A percentile compares a stretch with the other conserved stretches of the same genome.
phyloP scores from a whole-genome alignment of 495 filamentous ascomycete species.

The Rhizodiscina lignyota region DNA sequence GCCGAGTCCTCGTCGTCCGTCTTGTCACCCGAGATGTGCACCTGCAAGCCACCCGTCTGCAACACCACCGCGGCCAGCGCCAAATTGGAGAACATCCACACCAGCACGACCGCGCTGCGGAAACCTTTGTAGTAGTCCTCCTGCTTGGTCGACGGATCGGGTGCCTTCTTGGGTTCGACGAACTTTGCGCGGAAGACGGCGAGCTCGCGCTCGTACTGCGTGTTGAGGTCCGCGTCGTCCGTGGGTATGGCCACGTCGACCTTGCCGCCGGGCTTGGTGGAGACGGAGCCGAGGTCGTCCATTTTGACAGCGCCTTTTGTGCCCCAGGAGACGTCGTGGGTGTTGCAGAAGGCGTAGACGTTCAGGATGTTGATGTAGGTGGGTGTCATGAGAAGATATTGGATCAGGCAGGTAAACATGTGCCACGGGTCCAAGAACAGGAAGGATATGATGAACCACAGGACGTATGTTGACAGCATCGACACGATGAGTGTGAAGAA shows the following conservation, averaged over 20 bases:
- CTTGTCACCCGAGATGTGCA: slow-evolving; percentile 28
- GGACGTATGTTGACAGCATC: slow-evolving; percentile 76
- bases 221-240: slow-evolving; percentile 74
- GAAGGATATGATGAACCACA: slow-evolving; percentile 84
- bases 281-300: slow-evolving; percentile 65
- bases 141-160: slow-evolving; percentile 59
- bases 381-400: slow-evolving; percentile 90
- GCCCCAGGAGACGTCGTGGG: slow-evolving; percentile 94
- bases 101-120: slow-evolving; percentile 73
- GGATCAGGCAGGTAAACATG: slow-evolving; percentile 89
- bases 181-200: slow-evolving; percentile 51
- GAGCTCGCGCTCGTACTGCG: slow-evolving; percentile 82
- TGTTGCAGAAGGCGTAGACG: slow-evolving; percentile 97
- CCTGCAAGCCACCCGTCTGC: slow-evolving; percentile 62
- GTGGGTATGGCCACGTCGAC: slow-evolving; percentile 85
- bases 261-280: slow-evolving; percentile 76
- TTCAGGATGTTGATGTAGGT: slow-evolving; percentile 95
- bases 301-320: slow-evolving; percentile 89
- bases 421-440: slow-evolving; percentile 99
- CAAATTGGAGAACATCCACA: slow-evolving; percentile 96
- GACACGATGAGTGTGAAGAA: slow-evolving; percentile 93
- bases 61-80: slow-evolving; percentile 77
- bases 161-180: slow-evolving; percentile 42
- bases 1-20: slow-evolving; percentile 24
- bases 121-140: slow-evolving; percentile 98